Evolutionary conservation across 139 green algal genomes (phyloP).

Genomic region (Ulvella scutata): DNA sequence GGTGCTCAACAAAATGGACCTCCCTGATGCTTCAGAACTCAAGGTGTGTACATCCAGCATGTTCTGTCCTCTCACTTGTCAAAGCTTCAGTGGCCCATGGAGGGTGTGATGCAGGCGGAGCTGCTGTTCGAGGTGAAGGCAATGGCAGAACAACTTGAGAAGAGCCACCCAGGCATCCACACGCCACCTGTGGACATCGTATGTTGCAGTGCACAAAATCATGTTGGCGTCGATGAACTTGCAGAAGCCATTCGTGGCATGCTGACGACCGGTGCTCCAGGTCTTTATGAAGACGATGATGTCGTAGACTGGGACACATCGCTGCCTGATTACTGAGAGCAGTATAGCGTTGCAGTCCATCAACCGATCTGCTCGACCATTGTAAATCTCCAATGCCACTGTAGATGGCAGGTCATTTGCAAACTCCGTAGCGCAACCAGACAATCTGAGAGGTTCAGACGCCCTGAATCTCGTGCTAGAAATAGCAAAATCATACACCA

Average conservation of each 20-base stretch:
- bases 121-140: not conserved
- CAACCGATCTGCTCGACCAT: no score
- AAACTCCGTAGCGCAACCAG: no score
- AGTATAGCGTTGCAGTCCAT: not conserved
- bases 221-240: not conserved
- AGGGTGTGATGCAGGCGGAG: not conserved
- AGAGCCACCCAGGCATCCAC: not conserved
- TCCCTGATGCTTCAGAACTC: constrained; percentile 10
- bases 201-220: not conserved
- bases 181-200: not conserved
- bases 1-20: constrained; percentile 78
- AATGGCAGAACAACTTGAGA: not conserved
- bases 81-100: not conserved
- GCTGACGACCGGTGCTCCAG: not conserved
- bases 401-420: no score
- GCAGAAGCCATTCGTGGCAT: not conserved
- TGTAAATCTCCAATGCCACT: no score
- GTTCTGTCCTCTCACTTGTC: not conserved
- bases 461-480: no score
- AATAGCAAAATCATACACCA: no score
- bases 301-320: not conserved
- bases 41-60: not conserved
- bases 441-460: no score
- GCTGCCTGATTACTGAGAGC: not conserved
- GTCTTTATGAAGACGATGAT: not conserved